Conservation (phyloP, 2,329 filamentous ascomycete genomes). For the Teratosphaeria pseudoeucalypti region DNA sequence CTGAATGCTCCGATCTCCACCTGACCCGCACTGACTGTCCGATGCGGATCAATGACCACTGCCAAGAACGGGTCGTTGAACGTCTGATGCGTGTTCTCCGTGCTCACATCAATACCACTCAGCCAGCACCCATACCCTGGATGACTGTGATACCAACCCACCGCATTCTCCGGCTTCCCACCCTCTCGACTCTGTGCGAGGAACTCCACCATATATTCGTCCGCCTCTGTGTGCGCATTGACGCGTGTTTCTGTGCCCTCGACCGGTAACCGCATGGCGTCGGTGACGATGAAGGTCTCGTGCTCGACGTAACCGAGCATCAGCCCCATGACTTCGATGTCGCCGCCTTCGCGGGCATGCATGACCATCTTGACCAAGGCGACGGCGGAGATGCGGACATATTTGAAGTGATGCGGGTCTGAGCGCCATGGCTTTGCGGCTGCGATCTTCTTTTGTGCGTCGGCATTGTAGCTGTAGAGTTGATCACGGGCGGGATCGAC, state of each 20-base stretch:
- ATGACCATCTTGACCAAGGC: conserved; percentile 98
- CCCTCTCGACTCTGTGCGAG: conserved; percentile 63
- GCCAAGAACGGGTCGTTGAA: conserved; percentile 88
- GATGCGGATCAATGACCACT: conserved; percentile 91
- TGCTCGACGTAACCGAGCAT: conserved; percentile 92
- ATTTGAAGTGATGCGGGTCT: conserved; percentile 81
- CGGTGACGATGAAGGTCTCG: conserved; percentile 82
- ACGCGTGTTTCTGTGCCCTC: conserved; percentile 98
- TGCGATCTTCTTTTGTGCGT: conserved; percentile 56
- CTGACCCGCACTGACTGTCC: conserved; percentile 86
- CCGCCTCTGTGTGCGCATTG: conserved; percentile 89
- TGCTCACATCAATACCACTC: conserved; percentile 87
- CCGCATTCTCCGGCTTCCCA: conserved; percentile 76
- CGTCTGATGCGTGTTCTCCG: conserved; percentile 73
- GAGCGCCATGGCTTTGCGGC: conserved; percentile 61
- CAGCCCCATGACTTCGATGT: conserved; percentile 90
- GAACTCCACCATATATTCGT: conserved; percentile 93
- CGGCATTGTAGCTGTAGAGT: conserved; percentile 72
- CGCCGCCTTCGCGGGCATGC: conserved; percentile 91
- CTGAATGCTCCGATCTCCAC: conserved; percentile 96
- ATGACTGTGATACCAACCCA: conserved; percentile 97
- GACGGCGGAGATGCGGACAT: conserved; percentile 84
- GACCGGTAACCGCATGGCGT: conserved; percentile 86
- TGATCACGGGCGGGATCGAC: conserved; percentile 82
- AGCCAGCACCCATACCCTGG: conserved; percentile 98